A percentile compares a stretch with the other conserved stretches of the same genome.
Evolutionary conservation across 2,329 filamentous ascomycete species (phyloP).

Genomic region (Daldinia eschscholtzii): DNA sequence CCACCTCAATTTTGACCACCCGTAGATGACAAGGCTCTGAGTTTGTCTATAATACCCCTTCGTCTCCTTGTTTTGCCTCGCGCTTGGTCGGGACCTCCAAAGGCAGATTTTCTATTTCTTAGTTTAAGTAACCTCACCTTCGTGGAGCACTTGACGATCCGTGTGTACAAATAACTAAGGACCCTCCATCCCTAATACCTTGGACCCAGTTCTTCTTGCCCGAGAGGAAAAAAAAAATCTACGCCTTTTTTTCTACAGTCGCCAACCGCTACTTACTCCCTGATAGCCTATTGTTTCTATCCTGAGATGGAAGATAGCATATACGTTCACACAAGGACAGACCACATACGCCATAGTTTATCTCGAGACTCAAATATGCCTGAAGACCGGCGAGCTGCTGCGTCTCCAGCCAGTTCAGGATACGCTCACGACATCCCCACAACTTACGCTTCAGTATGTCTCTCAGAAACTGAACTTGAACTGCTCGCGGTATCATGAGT

Average conservation of each 20-base stretch:
- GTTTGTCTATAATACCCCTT: slow-evolving; percentile 48
- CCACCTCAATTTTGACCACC: slow-evolving; percentile 37
- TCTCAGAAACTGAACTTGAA: slow-evolving; percentile 7
- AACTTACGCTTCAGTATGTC: slow-evolving; percentile 50
- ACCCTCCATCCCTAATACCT: slow-evolving; percentile 35
- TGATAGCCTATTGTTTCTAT: slow-evolving; percentile 3
- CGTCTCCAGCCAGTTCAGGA: slow-evolving; percentile 45
- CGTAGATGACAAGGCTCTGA: slow-evolving; percentile 38
- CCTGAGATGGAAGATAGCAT: slow-evolving; percentile 48
- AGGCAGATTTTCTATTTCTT: slow-evolving; percentile 42
- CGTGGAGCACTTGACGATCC: slow-evolving; percentile 30
- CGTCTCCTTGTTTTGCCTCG: slow-evolving; percentile 41
- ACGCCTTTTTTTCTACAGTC: slow-evolving; percentile 31
- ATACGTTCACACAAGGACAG: slow-evolving; percentile 44
- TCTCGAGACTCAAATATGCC: slow-evolving; percentile 42
- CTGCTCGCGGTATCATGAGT: slow-evolving; percentile 10
- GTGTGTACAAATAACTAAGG: slow-evolving; percentile 48
- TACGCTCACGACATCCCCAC: slow-evolving; percentile 49
- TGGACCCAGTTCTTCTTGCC: slow-evolving; percentile 36
- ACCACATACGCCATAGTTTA: slow-evolving; percentile 45
- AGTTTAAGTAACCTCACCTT: slow-evolving; percentile 25
- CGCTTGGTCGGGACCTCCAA: slow-evolving; percentile 33
- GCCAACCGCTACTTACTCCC: slow-evolving; percentile 32
- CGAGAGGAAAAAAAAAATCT: slow-evolving; percentile 21
- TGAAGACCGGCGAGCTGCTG: slow-evolving; percentile 40